Base-by-base conservation (phyloP, 768 basidiomycete genomes). In the Boletellus emodensis region DNA sequence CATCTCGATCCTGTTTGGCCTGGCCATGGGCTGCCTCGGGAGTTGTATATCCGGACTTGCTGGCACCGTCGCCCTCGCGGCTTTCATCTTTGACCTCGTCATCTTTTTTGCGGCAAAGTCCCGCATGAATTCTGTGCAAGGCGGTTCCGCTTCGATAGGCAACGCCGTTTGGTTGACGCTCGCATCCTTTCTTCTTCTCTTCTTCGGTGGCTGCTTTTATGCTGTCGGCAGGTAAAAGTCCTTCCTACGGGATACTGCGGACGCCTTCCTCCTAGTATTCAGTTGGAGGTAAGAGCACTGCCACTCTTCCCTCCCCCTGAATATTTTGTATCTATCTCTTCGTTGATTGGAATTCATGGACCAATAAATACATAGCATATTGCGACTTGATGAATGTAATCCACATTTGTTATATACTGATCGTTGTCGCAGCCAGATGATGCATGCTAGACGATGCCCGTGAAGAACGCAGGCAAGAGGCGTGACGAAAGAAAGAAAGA, bases 51-150 rank as follows among this genome's bases (percentile, higher is more conserved):
- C 90, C 4, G 84, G 90, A 6, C 81, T 94, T 54, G 91, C 86
- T 12, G 90, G 91, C 0, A 70, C 78, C 1, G 70, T 95, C 51
- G 79, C 91, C 44, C 75, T 98, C 52, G 61, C 90, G 39, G 94
- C 94, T 5, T 94, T 97, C 69, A 81, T 95, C 28, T 94, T 97
- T 68, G 96, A 99, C 67, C 70, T 97, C 51, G 87, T 80, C 57
- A 72, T 97, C 50, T 98, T 97, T 72, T 92, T 90, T 74, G 71
- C 94, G 49, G 90, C 90, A 51, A 93, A 86, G 63, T 72, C 87
- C 39, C 82, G 94, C 46, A 87, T 99, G 67, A 87, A 90, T 65
- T 53, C 60, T n/a, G 78, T 83, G 17, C 58, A 75, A 4, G 84
- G 92, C 17, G 93, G 90, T 6, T 75, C 75, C 0, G 94, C 95